Conservation (phyloP, 2,329 filamentous ascomycete genomes). For the Penicillium brasilianum region DNA sequence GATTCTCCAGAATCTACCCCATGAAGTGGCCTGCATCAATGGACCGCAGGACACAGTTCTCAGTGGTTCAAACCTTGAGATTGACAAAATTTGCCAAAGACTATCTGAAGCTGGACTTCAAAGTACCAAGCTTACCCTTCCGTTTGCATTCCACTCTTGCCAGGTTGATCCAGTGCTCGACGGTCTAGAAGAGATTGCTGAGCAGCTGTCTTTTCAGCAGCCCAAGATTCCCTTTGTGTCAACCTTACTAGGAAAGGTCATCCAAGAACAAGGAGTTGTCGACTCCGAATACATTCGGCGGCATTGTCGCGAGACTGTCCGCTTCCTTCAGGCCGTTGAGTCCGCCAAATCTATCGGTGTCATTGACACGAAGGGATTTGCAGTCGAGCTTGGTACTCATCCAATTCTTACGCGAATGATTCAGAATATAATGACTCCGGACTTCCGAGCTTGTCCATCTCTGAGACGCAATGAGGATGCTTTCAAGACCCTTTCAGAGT, state of each 20-base stretch:
- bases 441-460: too few species aligned
- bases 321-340: neutral
- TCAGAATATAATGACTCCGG: too few species aligned
- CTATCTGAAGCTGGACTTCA: neutral
- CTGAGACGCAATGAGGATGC: too few species aligned
- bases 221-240: neutral
- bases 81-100: neutral
- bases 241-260: neutral
- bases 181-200: neutral
- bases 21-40: neutral
- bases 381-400: neutral
- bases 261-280: neutral
- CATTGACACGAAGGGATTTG: neutral
- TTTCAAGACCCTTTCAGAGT: too few species aligned
- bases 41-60: neutral
- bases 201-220: neutral
- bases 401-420: neutral
- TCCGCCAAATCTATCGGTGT: neutral
- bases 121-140: neutral
- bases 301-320: neutral
- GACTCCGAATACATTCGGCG: neutral
- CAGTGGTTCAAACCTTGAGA: neutral
- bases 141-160: neutral
- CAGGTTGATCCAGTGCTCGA: neutral
- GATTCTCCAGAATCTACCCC: neutral